A percentile compares a stretch with the other conserved stretches of the same genome.
phyloP scores from a whole-genome alignment of 768 basidiomycete genomes.

The Suillus lakei region DNA sequence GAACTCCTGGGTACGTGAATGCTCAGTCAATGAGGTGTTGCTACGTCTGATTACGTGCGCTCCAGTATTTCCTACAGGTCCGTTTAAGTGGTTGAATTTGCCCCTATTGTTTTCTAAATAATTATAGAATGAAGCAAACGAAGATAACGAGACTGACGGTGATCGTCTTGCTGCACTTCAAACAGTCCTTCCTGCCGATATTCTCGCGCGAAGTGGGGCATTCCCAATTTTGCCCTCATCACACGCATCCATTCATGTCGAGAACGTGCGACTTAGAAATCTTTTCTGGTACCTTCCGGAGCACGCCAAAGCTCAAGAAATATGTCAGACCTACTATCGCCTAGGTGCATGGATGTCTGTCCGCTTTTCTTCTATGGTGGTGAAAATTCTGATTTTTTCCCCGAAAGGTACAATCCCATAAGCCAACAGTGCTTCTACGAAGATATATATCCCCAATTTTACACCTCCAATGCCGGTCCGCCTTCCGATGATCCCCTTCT shows the following conservation, averaged over 20 bases:
- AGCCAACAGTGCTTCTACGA: conserved; percentile 61
- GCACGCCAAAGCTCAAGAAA: conserved; percentile 59
- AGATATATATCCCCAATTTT: conserved; percentile 64
- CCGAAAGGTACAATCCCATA: conserved; percentile 68
- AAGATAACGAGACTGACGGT: conserved; percentile 54
- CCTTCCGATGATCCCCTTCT: conserved; percentile 54
- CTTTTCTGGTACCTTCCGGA: conserved; percentile 76
- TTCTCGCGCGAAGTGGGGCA: conserved; percentile 66
- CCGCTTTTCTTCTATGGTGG: conserved; percentile 11
- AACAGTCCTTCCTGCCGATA: conserved; percentile 61
- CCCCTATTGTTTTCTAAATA: conserved; percentile 15
- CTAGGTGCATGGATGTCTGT: conserved; percentile 76
- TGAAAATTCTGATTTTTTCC: conserved; percentile 13
- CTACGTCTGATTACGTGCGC: conserved; percentile 16
- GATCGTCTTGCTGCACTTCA: conserved; percentile 54
- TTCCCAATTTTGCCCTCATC: conserved; percentile 60
- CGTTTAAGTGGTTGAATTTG: conserved; percentile 20
- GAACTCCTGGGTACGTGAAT: conserved; percentile 68
- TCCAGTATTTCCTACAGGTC: conserved; percentile 78
- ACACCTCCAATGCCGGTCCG: conserved; percentile 47
- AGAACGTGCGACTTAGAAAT: conserved; percentile 54
- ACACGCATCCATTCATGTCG: conserved; percentile 41
- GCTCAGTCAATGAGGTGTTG: conserved; percentile 11
- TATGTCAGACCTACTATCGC: conserved; percentile 64
- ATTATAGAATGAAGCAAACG: conserved; percentile 60